phyloP scores from a whole-genome alignment of 2,329 filamentous ascomycete species.

The Colletotrichum sidae region DNA sequence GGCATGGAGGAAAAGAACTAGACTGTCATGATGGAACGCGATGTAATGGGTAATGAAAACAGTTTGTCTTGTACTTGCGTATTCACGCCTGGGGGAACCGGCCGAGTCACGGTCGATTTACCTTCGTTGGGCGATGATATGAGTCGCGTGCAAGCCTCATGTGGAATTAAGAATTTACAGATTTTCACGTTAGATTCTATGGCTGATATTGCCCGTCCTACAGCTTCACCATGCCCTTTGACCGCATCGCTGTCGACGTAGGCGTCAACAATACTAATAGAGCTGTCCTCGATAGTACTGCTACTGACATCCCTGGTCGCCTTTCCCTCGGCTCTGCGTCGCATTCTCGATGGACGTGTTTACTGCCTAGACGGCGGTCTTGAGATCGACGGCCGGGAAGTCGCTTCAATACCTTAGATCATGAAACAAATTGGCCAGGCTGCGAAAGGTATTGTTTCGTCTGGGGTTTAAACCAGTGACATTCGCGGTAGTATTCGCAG shows the following conservation, averaged over 20 bases:
- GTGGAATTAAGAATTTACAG: no score
- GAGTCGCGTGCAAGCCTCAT: neutral
- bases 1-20: slow-evolving; percentile 61
- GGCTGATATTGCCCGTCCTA: no score
- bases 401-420: no score
- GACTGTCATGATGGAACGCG: neutral
- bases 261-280: slow-evolving; percentile 57
- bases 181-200: no score
- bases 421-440: no score
- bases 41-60: neutral
- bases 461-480: no score
- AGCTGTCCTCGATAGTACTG: slow-evolving; percentile 56
- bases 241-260: slow-evolving; percentile 58
- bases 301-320: slow-evolving; percentile 47
- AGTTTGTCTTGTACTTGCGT: neutral
- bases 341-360: slow-evolving; percentile 41
- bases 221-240: slow-evolving; percentile 47
- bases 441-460: no score
- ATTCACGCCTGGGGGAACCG: no score
- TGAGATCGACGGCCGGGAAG: no score
- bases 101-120: neutral
- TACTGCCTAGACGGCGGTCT: no score
- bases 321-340: slow-evolving; percentile 54
- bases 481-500: no score
- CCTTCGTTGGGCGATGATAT: no score